A percentile compares a stretch with the other conserved stretches of the same genome.
phyloP scores from a whole-genome alignment of 306 rosid species.

The Quercus engelmannii region DNA sequence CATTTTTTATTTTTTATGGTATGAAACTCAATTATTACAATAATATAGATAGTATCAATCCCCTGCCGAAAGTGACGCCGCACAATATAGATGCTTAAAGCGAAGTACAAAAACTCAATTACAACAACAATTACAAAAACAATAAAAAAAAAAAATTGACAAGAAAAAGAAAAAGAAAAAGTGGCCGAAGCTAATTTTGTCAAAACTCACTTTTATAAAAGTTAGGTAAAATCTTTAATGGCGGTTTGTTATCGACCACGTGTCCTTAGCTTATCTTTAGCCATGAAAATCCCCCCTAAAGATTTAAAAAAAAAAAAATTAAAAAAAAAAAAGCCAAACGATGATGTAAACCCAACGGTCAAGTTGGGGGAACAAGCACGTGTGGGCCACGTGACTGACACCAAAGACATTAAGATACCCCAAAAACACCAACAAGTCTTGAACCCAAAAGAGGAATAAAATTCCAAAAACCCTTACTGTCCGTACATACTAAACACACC shows the following conservation, averaged over 20 bases:
- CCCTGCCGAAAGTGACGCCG: too few relatives aligned
- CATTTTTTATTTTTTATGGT: background rate
- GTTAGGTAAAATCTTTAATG: background rate
- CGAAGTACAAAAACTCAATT: background rate
- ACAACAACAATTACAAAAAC: background rate
- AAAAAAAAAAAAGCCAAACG: background rate
- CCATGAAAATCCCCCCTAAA: background rate
- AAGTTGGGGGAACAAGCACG: constrained; percentile 51
- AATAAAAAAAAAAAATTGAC: too few relatives aligned
- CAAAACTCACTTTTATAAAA: background rate
- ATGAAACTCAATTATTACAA: too few relatives aligned
- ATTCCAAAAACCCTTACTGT: background rate
- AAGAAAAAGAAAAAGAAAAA: background rate
- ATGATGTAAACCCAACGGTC: constrained; percentile 59
- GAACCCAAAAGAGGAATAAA: background rate
- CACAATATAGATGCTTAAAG: background rate
- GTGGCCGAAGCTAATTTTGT: background rate
- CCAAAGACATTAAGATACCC: background rate
- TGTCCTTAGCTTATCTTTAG: background rate
- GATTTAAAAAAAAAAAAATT: background rate
- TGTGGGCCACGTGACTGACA: constrained; percentile 26
- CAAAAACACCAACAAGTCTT: background rate
- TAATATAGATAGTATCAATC: too few relatives aligned
- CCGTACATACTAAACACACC: constrained; percentile 47
- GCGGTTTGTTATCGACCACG: constrained; percentile 1